Evolutionary conservation across 352 stramenopile species (phyloP).

Genomic region (Globisporangium ultimum): DNA sequence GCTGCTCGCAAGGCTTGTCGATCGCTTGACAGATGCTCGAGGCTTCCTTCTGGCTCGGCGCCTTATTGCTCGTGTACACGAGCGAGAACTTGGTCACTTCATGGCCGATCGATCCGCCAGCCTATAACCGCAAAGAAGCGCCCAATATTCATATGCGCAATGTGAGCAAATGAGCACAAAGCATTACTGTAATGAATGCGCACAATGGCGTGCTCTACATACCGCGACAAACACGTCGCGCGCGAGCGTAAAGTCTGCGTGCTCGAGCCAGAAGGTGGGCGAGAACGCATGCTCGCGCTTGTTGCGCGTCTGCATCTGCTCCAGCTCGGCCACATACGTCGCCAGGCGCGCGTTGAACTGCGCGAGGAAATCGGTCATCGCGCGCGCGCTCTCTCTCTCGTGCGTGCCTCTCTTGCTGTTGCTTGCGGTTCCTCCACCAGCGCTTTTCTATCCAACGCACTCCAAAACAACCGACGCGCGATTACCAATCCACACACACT

Average conservation of each 20-base stretch:
- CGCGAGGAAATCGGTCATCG: slow-evolving; percentile 52
- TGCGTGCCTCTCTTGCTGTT: too few species aligned
- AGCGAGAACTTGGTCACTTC: slow-evolving; percentile 88
- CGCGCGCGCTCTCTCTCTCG: background rate
- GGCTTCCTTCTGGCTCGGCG: slow-evolving; percentile 57
- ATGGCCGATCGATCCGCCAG: slow-evolving; percentile 60
- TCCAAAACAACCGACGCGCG: background rate
- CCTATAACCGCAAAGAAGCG: slow-evolving; percentile 23
- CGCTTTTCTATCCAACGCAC: slow-evolving; percentile 5
- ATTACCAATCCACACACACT: slow-evolving; percentile 2
- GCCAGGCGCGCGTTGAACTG: slow-evolving; percentile 53
- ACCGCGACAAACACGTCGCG: slow-evolving; percentile 81
- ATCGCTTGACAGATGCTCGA: slow-evolving; percentile 78
- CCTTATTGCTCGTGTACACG: slow-evolving; percentile 65
- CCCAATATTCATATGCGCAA: background rate
- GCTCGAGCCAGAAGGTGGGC: slow-evolving; percentile 75
- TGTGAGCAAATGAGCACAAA: background rate
- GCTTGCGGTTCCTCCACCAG: slow-evolving; percentile 8
- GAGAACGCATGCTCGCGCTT: slow-evolving; percentile 55
- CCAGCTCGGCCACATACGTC: slow-evolving; percentile 54
- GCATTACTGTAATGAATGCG: too few species aligned
- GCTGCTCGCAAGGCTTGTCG: slow-evolving; percentile 73
- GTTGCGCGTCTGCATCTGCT: slow-evolving; percentile 55
- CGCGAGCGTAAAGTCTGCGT: slow-evolving; percentile 73
- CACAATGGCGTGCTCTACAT: background rate